Evolutionary conservation across 2,329 filamentous ascomycete species (phyloP).

Genomic region (Pseudocercospora cruenta): DNA sequence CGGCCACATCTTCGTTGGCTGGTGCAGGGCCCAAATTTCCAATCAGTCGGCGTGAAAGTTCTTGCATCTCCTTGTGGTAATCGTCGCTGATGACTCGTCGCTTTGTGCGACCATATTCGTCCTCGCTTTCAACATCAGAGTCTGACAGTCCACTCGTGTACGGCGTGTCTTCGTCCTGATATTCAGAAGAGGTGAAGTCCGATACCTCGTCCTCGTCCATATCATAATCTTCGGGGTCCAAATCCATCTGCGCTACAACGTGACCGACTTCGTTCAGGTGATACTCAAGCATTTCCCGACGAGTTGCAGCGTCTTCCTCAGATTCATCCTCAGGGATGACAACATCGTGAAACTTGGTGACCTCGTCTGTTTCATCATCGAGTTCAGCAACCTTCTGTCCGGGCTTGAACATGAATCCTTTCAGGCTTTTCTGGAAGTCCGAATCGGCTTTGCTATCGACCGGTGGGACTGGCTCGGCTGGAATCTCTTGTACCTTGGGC

Average conservation of each 20-base stretch:
- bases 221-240: constrained; percentile 69
- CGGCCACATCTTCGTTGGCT: constrained; percentile 37
- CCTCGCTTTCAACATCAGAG: constrained; percentile 71
- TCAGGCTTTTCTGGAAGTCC: constrained; percentile 33
- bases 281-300: constrained; percentile 89
- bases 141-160: constrained; percentile 57
- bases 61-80: constrained; percentile 81
- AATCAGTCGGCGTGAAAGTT: constrained; percentile 76
- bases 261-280: constrained; percentile 84
- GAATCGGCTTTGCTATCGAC: not conserved
- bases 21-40: constrained; percentile 61
- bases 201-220: constrained; percentile 46
- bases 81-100: constrained; percentile 69
- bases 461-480: constrained; percentile 21
- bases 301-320: constrained; percentile 75
- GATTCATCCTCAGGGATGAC: constrained; percentile 75
- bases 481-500: constrained; percentile 38
- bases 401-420: constrained; percentile 37
- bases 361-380: constrained; percentile 46
- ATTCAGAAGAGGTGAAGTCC: constrained; percentile 33
- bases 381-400: constrained; percentile 49
- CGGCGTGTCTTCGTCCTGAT: constrained; percentile 45
- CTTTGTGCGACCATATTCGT: constrained; percentile 75
- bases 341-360: constrained; percentile 45
- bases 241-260: constrained; percentile 86